Percentiles rank a stretch among this genome's conserved stretches.
phyloP scores from a whole-genome alignment of 352 stramenopile species.

The Globisporangium alternatum region DNA sequence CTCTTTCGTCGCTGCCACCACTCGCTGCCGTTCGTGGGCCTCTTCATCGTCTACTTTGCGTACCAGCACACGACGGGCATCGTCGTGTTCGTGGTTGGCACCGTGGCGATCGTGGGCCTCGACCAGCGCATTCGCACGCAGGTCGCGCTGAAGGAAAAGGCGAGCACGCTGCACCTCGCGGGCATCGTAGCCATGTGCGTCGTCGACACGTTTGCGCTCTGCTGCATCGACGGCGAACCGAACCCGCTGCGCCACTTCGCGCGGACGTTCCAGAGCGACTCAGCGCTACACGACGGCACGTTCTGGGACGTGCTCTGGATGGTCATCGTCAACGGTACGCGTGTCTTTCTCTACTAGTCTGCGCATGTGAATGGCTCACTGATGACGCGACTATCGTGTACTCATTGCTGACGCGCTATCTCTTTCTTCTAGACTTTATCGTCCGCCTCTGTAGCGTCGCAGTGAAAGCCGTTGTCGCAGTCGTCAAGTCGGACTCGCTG shows the following conservation, averaged over 20 bases:
- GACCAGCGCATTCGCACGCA: constrained; percentile 65
- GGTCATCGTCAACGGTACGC: constrained; percentile 70
- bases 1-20: constrained; percentile 71
- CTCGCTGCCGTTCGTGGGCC: constrained; percentile 64
- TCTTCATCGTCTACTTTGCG: constrained; percentile 77
- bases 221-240: constrained; percentile 52
- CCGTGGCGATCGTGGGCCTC: constrained; percentile 64
- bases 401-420: neutral
- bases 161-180: constrained; percentile 45
- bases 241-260: constrained; percentile 59
- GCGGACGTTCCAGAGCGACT: constrained; percentile 30
- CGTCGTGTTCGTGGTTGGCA: constrained; percentile 60
- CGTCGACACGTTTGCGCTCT: constrained; percentile 60
- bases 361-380: neutral
- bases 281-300: constrained; percentile 22
- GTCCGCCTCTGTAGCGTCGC: constrained; percentile 57
- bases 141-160: constrained; percentile 74
- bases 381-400: neutral
- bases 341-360: neutral
- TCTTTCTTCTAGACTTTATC: constrained; percentile 52
- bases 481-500: constrained; percentile 39
- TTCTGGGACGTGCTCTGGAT: constrained; percentile 75
- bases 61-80: constrained; percentile 77
- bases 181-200: constrained; percentile 53
- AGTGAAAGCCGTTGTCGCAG: constrained; percentile 54